Conservation (phyloP, 768 basidiomycete species). For the Nevesoporus exiguus region DNA sequence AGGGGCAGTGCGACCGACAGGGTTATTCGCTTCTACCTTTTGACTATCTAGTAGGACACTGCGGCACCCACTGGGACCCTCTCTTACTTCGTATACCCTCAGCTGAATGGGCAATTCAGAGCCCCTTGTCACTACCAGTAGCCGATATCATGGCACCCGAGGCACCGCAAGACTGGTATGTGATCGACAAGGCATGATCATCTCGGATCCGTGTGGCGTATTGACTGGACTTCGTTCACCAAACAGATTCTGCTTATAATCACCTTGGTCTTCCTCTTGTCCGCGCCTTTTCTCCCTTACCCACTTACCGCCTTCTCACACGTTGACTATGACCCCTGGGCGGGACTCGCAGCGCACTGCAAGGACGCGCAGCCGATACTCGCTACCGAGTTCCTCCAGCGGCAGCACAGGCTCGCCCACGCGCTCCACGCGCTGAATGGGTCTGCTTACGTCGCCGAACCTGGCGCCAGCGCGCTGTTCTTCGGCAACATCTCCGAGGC, state of each 20-base stretch:
- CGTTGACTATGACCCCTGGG: constrained; percentile 14
- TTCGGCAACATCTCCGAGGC: constrained; percentile 65
- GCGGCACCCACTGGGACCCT: no score
- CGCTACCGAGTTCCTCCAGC: constrained; percentile 41
- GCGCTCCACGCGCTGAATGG: constrained; percentile 48
- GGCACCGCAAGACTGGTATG: constrained; percentile 12
- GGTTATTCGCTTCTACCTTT: not conserved
- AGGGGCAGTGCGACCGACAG: constrained; percentile 1
- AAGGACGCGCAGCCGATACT: constrained; percentile 46
- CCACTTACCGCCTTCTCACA: not conserved
- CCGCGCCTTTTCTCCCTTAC: not conserved
- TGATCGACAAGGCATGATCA: not conserved
- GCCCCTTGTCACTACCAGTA: not conserved
- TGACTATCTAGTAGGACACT: no score
- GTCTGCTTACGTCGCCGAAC: constrained; percentile 75
- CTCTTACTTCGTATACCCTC: not conserved
- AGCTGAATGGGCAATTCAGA: constrained; percentile 9
- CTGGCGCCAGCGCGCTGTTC: constrained; percentile 67
- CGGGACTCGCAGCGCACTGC: constrained; percentile 42
- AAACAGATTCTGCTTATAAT: constrained; percentile 15
- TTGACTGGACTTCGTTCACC: not conserved
- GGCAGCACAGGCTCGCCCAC: constrained; percentile 54
- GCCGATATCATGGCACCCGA: not conserved
- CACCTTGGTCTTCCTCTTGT: constrained; percentile 2
- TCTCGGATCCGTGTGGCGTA: not conserved